Conservation (phyloP, 2,329 filamentous ascomycete species). For the Xylaria sp. region DNA sequence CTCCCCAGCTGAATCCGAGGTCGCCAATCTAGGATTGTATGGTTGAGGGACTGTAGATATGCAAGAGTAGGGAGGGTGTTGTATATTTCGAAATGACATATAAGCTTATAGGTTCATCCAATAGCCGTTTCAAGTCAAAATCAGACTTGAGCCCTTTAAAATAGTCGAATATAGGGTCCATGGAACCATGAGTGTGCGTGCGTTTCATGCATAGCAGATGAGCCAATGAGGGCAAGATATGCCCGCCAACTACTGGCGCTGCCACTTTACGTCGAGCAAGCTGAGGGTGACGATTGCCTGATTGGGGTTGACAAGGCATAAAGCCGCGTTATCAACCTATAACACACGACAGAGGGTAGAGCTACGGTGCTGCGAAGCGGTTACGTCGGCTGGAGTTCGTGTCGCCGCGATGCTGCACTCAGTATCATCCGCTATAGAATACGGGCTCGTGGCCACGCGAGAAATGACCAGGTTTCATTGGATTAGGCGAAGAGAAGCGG, state of each 20-base stretch:
- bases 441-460: neutral
- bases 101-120: neutral
- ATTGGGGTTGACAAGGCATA: slow-evolving; percentile 3
- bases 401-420: neutral
- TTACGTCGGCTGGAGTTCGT: neutral
- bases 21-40: neutral
- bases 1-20: neutral
- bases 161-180: neutral
- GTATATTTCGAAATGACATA: neutral
- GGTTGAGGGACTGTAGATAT: neutral
- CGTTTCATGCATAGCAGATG: slow-evolving; percentile 4
- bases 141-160: neutral
- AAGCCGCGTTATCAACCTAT: neutral
- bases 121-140: neutral
- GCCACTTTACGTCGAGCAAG: neutral
- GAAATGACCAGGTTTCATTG: neutral
- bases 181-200: neutral
- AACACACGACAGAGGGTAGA: neutral
- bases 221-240: slow-evolving; percentile 15
- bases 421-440: neutral
- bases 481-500: slow-evolving; percentile 11
- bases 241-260: neutral
- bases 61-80: neutral
- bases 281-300: neutral
- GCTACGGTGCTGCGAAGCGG: neutral